phyloP scores from a whole-genome alignment of 2,329 filamentous ascomycete genomes.

The Pseudocercospora musae region DNA sequence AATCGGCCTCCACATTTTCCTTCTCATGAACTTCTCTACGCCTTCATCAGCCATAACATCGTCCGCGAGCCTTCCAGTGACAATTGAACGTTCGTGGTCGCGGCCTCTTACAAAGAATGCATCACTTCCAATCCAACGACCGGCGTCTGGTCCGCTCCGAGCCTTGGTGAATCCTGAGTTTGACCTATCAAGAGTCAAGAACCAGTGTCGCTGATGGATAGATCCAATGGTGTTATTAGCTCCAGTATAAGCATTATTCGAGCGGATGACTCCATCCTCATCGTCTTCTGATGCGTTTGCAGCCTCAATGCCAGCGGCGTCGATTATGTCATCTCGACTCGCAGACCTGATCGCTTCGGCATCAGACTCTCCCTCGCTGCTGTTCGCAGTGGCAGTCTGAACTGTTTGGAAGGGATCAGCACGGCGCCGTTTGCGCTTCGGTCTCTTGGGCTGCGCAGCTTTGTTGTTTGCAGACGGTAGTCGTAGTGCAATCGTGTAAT shows the following conservation, averaged over 20 bases:
- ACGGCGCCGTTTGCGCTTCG: conserved; percentile 30
- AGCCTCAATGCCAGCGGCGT: conserved; percentile 22
- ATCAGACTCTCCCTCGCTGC: conserved; percentile 23
- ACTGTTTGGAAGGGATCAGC: conserved; percentile 20
- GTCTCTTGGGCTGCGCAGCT: conserved; percentile 25
- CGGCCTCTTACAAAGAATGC: conserved; percentile 61
- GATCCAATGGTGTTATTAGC: conserved; percentile 64
- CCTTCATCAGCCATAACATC: conserved; percentile 63
- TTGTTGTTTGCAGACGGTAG: conserved; percentile 38
- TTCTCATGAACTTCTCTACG: conserved; percentile 54
- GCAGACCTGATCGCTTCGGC: background rate
- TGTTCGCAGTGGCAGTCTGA: background rate
- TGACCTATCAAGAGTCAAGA: conserved; percentile 58
- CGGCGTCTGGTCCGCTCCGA: conserved; percentile 27
- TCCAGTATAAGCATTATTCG: conserved; percentile 64
- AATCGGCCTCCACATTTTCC: conserved; percentile 58
- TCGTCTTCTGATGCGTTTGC: conserved; percentile 36
- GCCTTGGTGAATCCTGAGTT: conserved; percentile 56
- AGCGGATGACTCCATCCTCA: conserved; percentile 49
- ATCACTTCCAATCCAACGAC: conserved; percentile 40
- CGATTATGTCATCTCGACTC: background rate
- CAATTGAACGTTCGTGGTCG: conserved; percentile 61
- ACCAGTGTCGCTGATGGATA: conserved; percentile 66
- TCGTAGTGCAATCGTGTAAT: conserved; percentile 42
- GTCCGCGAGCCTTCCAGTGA: conserved; percentile 59